phyloP scores from a whole-genome alignment of 2,329 filamentous ascomycete species.

The Coleophoma eucalyptorum region DNA sequence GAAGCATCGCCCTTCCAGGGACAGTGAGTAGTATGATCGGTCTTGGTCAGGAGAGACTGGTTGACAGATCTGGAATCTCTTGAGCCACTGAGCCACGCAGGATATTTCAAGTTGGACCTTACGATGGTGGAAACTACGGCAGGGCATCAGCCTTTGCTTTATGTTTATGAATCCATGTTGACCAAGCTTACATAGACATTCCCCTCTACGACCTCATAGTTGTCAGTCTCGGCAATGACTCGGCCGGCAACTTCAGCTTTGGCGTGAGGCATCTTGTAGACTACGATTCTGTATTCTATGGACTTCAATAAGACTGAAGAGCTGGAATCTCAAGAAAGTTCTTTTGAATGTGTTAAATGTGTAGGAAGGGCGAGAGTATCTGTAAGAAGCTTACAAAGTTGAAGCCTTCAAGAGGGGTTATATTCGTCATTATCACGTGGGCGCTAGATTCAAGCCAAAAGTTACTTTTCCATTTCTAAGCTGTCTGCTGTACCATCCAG shows the following conservation, averaged over 20 bases:
- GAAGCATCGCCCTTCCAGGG: conserved; percentile 43
- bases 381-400: no score
- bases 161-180: no score
- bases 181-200: conserved; percentile 39
- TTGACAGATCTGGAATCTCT: conserved; percentile 30
- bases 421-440: no score
- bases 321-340: no score
- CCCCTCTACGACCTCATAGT: conserved; percentile 42
- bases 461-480: no score
- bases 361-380: no score
- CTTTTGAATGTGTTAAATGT: no score
- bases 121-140: conserved; percentile 31
- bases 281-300: not conserved
- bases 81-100: conserved; percentile 2
- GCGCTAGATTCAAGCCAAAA: no score
- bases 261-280: not conserved
- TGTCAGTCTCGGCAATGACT: conserved; percentile 39
- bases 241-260: conserved; percentile 38
- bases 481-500: no score
- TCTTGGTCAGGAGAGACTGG: conserved; percentile 33
- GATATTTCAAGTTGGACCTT: conserved; percentile 8
- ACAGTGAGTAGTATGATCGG: conserved; percentile 35
- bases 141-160: no score
- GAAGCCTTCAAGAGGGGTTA: no score
- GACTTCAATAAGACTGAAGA: no score